phyloP scores from a whole-genome alignment of 129 eudicot species.

The Pseudognaphalium luteoalbum region DNA sequence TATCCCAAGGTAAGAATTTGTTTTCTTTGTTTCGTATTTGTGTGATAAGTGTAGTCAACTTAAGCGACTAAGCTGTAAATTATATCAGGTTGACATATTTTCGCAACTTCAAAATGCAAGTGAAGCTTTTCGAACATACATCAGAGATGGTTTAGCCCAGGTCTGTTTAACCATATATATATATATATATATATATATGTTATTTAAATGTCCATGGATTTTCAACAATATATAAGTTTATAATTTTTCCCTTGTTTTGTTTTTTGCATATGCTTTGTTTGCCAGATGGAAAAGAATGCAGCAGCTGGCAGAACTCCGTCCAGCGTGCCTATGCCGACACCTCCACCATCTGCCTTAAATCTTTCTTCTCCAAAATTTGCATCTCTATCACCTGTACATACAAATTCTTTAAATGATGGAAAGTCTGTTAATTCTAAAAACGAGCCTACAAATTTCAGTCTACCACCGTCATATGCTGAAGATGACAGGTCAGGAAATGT shows the following conservation, averaged over 20 bases:
- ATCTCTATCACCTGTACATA: slow-evolving; percentile 83
- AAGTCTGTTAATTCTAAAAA: slow-evolving; percentile 45
- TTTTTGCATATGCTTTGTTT: not conserved
- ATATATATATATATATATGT: not conserved
- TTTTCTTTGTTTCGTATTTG: not conserved
- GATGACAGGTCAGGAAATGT: slow-evolving; percentile 44
- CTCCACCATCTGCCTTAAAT: slow-evolving; percentile 81
- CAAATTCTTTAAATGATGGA: slow-evolving; percentile 58
- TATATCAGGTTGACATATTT: slow-evolving; percentile 86
- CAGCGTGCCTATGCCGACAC: slow-evolving; percentile 89
- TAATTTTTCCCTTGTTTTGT: not conserved
- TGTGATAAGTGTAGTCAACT: not conserved
- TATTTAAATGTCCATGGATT: not conserved
- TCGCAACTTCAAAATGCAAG: slow-evolving; percentile 98
- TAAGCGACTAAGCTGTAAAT: not conserved
- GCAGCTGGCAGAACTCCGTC: slow-evolving; percentile 99
- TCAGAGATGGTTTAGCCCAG: slow-evolving; percentile 98
- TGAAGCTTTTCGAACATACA: slow-evolving; percentile 95
- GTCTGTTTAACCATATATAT: slow-evolving; percentile 33
- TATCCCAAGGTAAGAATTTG: slow-evolving; percentile 66
- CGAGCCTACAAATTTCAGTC: slow-evolving; percentile 76
- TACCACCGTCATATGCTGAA: slow-evolving; percentile 81
- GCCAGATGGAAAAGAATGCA: slow-evolving; percentile 97
- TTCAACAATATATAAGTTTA: not conserved
- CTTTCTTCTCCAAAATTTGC: slow-evolving; percentile 83